Percentiles rank a stretch among this genome's conserved stretches.
Conservation (phyloP, 306 rosid genomes). For the Pueraria montana region DNA sequence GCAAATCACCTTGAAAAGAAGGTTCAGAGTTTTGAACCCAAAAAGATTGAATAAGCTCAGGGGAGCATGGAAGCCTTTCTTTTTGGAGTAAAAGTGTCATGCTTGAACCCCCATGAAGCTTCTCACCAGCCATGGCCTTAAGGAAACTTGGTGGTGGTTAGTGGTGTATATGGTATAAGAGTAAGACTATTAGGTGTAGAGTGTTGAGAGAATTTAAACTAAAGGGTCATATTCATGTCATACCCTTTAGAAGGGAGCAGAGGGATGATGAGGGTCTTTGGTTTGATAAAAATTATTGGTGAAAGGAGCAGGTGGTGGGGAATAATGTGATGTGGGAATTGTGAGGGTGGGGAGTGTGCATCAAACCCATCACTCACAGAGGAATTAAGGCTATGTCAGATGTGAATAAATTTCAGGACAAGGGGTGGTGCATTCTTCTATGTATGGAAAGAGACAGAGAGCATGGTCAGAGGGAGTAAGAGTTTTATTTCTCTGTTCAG, state of each 20-base stretch:
- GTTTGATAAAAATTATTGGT: slow-evolving; percentile 33
- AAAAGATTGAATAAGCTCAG: slow-evolving; percentile 56
- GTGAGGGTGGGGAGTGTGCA: slow-evolving; percentile 47
- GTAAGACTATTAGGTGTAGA: background rate
- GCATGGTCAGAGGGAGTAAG: slow-evolving; percentile 28
- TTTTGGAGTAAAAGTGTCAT: slow-evolving; percentile 48
- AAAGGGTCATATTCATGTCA: slow-evolving; percentile 4
- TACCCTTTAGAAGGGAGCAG: slow-evolving; percentile 3
- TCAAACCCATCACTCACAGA: slow-evolving; percentile 46
- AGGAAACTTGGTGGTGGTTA: background rate
- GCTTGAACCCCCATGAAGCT: slow-evolving; percentile 51
- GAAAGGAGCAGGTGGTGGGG: slow-evolving; percentile 46
- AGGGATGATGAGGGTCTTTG: background rate
- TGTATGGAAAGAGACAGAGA: slow-evolving; percentile 40
- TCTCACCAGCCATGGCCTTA: slow-evolving; percentile 49
- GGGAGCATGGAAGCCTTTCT: slow-evolving; percentile 55
- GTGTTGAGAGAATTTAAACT: background rate
- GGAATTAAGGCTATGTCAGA: slow-evolving; percentile 24
- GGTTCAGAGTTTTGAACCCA: slow-evolving; percentile 59
- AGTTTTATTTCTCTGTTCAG: background rate
- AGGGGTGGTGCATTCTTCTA: slow-evolving; percentile 21
- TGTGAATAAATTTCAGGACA: slow-evolving; percentile 22
- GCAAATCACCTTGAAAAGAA: slow-evolving; percentile 59
- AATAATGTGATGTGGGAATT: slow-evolving; percentile 52
- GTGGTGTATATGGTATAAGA: background rate